Evolutionary conservation across 1,284 basidiomycete species (phyloP), one percentile per base, ranked within the genome.

Genomic region (Ceratobasidium sp.): DNA sequence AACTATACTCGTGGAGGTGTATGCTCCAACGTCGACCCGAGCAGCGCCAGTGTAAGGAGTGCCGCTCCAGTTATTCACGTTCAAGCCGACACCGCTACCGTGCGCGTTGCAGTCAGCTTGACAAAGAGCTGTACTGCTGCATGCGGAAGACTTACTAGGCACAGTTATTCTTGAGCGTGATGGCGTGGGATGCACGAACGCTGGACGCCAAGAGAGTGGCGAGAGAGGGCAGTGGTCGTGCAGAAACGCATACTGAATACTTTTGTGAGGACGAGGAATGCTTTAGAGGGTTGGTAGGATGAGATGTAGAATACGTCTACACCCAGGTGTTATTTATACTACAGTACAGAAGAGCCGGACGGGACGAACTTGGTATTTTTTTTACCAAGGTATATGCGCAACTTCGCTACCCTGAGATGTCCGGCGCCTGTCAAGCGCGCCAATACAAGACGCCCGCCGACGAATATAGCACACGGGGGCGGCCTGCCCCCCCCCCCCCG

Each of bases 91-190:
- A 7, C 66, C 66, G 2, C 54, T 58, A 48, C 12, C 8, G n/a
- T 3, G 12, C 5, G 28, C 21, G 23, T 14, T 23, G 12, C 23
- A 3, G 11, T 40, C 40, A 23, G 21, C 28, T 28, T 42, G 6
- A 8, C 9, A 25, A 18, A 16, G 25, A 8, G 16, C 7, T n/a
- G 3, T 3, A 60, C n/a, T 23, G 25, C n/a, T 40, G 6, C 40
- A 21, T n/a, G 23, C n/a, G n/a, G 28, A 7, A 23, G 16, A 69
- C 66, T 58, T 33, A 59, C 66, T 21, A 69, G 18, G 38, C n/a
- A 54, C 66, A 69, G 44, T 69, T 69, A 40, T 69, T 69, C 28
- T 44, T 69, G 38, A 69, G 54, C 6, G 66, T 69, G 21, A 69
- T 46, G 12, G 42, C 36, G 40, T 69, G 66, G 7, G 54, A 21